Evolutionary conservation across 495 filamentous ascomycete species (phyloP), one percentile per base, ranked within the genome.

Genomic region (Tuber microsphaerosporum): DNA sequence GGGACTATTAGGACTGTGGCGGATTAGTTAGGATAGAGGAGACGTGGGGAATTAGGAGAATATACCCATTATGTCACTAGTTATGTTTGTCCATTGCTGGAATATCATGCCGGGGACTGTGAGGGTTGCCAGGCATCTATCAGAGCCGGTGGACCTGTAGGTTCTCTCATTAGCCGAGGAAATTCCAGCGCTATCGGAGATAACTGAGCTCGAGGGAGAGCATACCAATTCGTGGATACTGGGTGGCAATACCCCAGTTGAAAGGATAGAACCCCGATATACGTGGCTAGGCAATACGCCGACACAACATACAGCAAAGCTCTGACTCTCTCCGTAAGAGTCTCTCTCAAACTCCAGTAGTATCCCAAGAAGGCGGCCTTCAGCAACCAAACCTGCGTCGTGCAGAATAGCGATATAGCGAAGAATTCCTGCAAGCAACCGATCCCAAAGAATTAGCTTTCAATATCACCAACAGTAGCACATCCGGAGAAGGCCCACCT

Each of bases 361-460:
- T 79, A 79, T 12, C 77, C 77, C 34, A 79, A 51, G 70, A 79
- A 79, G 2, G 77, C 77, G 34, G 72, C 77, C 61, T 79, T 79
- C 61, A 79, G 70, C 22, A 79, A 65, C 77, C 77, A 79, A 31
- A 79, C 70, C 44, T 79, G 77, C n/a, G 72, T 79, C 19, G 77
- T 79, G 73, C 77, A 79, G 69, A 79, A 61, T 2, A 79, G 31
- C 6, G 72, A 73, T 51, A 79, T 75, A 12, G 41, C 51, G 26
- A 79, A 79, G 44, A 79, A 79, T 65, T 65, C 56, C 56, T 65
- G 3, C 22, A 61, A 26, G 26, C 51, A 31, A 26, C n/a, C n/a
- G 31, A 65, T 65, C 56, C 26, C 12, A 34, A n/a, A 41, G 39
- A 61, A 65, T 65, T 65, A 65, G 56, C 26, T 19, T 8, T 19